Conservation (phyloP, 179 eudicot species). For the Drosera spatulata region DNA sequence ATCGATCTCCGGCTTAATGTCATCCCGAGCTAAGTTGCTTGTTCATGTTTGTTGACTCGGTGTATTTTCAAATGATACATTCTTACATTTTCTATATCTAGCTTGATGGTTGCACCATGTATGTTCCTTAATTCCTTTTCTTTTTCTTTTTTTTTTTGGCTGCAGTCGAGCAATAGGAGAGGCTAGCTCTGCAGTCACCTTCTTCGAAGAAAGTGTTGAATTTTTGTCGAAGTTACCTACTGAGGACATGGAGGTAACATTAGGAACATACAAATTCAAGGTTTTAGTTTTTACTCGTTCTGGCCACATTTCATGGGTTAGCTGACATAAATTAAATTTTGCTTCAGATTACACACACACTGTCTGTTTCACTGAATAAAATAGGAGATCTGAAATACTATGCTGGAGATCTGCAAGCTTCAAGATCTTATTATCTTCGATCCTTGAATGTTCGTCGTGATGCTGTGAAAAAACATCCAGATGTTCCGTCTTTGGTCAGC, state of each 20-base stretch:
- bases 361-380: conserved; percentile 87
- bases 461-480: conserved; percentile 41
- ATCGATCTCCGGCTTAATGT: no score
- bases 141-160: background rate
- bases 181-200: conserved; percentile 58
- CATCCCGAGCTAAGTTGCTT: no score
- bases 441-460: conserved; percentile 45
- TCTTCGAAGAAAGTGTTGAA: conserved; percentile 80
- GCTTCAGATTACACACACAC: conserved; percentile 77
- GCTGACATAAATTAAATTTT: background rate
- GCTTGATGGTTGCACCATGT: no score
- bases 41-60: no score
- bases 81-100: no score
- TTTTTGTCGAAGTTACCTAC: conserved; percentile 51
- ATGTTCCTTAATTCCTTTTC: background rate
- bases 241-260: conserved; percentile 64
- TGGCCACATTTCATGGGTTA: background rate
- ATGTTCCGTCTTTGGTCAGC: conserved; percentile 60
- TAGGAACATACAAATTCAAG: background rate
- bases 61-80: no score
- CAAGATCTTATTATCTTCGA: conserved; percentile 56
- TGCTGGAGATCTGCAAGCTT: conserved; percentile 70
- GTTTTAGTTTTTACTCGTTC: background rate
- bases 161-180: conserved; percentile 89
- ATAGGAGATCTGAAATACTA: conserved; percentile 91